Evolutionary conservation across 177 flowering plant species (phyloP), one percentile per base, ranked within the genome.

Genomic region (Tripterygium wilfordii): DNA sequence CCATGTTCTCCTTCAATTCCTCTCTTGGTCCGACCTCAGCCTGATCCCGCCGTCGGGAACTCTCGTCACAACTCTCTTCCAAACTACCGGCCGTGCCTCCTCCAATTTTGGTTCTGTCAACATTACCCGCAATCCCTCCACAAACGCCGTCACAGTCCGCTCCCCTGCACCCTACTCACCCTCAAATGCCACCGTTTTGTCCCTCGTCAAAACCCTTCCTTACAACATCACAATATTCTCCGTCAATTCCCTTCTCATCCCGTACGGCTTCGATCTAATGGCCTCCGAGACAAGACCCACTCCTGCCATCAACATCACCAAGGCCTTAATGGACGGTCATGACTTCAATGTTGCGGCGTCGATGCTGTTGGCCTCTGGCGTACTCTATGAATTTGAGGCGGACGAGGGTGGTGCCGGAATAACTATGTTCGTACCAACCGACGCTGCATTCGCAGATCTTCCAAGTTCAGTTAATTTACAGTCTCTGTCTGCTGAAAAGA

Each of bases 371-470:
- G 95, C 95, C 3, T 85, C 96, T 0, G 98, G 98, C 12, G 92
- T 88, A 9, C 71, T 69, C 7, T 61, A 65, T 5, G 95, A 88
- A 28, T 83, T 88, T 58, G 88, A 85, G 50, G 61, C 58, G 8
- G 92, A 81, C 40, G 96, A 87, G 53, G 63, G 65, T 14, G 98
- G 96, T 0, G 96, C 98, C 2, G 98, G 98, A 15, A 81, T 91
- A 22, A 88, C 98, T 0, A 57, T 88, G 10, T 91, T 91, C 45
- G 77, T 80, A 2, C 92, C 96, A 16, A 82, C 88, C 2, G 98
- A 91, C 49, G 42, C 29, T 1, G 92, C 96, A 0, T 91, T 85
- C 53, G 60, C 84, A 8, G 71, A 79, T 20, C 72, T 80, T 5
- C 74, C 94, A 2, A 21, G 57, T 1, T 42, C 64, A 0, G 74